A percentile compares a stretch with the other conserved stretches of the same genome.
These are phyloP conservation scores for Adansonia gregorii DNA, from an alignment of 441 rosid species.

Conservation along the genomic window DNA sequence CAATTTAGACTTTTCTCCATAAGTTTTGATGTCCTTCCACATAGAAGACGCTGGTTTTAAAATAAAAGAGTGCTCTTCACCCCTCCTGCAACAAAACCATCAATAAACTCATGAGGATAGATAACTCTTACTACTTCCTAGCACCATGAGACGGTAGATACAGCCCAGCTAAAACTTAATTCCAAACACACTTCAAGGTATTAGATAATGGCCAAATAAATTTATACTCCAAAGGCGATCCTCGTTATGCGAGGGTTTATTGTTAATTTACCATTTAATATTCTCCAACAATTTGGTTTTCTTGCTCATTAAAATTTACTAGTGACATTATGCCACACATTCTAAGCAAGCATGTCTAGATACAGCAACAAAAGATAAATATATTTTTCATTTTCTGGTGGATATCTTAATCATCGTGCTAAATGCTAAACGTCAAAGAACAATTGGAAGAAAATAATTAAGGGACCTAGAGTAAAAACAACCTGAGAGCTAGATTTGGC, in stretches of 20 bases:
- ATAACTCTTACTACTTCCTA: not conserved
- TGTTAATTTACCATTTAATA: conserved; percentile 4
- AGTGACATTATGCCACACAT: not conserved
- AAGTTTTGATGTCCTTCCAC: conserved; percentile 59
- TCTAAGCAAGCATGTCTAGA: conserved; percentile 1
- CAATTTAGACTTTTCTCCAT: conserved; percentile 50
- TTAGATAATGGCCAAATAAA: not conserved
- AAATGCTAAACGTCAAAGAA: conserved; percentile 3
- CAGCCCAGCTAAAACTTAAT: not conserved
- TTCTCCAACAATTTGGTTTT: conserved; percentile 6
- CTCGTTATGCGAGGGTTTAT: not conserved
- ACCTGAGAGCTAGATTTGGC: conserved; percentile 96
- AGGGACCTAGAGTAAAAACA: conserved; percentile 35
- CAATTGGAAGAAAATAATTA: conserved; percentile 29
- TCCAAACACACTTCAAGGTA: conserved; percentile 5
- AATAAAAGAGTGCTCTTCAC: conserved; percentile 97
- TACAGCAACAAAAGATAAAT: conserved; percentile 3
- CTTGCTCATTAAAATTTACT: not conserved
- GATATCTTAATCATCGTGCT: not conserved
- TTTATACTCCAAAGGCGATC: not conserved
- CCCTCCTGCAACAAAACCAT: conserved; percentile 68
- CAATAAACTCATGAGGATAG: conserved; percentile 25
- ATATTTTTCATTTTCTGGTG: not conserved
- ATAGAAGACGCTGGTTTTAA: conserved; percentile 74
- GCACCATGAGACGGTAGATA: not conserved